phyloP scores from a whole-genome alignment of 192 early-diverging fungal species.

The Spizellomyces punctatus region DNA sequence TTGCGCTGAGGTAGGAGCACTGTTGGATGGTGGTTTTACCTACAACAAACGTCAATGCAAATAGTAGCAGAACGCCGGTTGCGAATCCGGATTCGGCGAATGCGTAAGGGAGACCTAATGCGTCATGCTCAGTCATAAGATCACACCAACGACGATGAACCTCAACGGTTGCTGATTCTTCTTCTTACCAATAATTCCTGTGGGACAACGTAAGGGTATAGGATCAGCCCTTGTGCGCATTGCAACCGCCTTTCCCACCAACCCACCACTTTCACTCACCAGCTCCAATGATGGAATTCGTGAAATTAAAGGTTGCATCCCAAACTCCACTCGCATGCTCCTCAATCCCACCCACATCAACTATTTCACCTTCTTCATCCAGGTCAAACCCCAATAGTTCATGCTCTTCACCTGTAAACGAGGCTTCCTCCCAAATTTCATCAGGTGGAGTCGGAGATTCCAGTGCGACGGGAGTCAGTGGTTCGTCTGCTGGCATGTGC shows the following conservation, averaged over 20 bases:
- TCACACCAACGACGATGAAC: not conserved
- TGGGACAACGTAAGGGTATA: not conserved
- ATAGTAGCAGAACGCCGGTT: constrained; percentile 55
- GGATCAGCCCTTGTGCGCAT: not conserved
- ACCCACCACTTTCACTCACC: constrained; percentile 48
- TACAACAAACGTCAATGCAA: constrained; percentile 58
- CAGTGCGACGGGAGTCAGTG: not conserved
- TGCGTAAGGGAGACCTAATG: constrained; percentile 80
- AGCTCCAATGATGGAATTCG: constrained; percentile 93
- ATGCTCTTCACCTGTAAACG: constrained; percentile 28
- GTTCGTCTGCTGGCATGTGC: not conserved
- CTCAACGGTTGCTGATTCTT: constrained; percentile 5
- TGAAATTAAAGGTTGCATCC: constrained; percentile 75
- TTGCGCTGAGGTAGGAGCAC: not conserved
- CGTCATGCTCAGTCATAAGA: not conserved
- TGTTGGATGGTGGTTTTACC: constrained; percentile 46
- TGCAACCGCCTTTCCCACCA: too few relatives aligned
- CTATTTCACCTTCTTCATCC: not conserved
- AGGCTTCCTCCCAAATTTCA: constrained; percentile 30
- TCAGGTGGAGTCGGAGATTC: not conserved
- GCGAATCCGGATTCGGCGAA: constrained; percentile 78
- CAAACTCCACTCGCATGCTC: constrained; percentile 23
- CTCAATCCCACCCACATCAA: not conserved
- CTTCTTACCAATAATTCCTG: constrained; percentile 31
- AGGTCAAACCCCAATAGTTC: constrained; percentile 28